A percentile compares a stretch with the other conserved stretches of the same genome.
phyloP scores from a whole-genome alignment of 1,284 basidiomycete genomes.

The Cystobasidium slooffiae region DNA sequence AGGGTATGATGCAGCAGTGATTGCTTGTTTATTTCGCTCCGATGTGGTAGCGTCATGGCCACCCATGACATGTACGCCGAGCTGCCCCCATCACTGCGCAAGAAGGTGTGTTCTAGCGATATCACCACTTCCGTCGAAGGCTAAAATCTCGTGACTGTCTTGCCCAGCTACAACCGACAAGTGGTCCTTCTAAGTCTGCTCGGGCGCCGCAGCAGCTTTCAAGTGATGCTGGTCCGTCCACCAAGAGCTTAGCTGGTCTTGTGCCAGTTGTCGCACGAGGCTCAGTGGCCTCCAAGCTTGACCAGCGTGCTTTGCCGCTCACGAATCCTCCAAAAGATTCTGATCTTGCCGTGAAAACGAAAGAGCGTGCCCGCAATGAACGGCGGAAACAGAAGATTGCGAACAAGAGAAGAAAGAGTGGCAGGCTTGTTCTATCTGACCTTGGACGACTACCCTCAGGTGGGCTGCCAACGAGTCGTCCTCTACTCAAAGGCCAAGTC shows the following conservation, averaged over 20 bases:
- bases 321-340: slow-evolving; percentile 38
- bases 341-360: slow-evolving; percentile 9
- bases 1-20: not conserved
- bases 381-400: slow-evolving; percentile 26
- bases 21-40: not conserved
- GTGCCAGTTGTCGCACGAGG: slow-evolving; percentile 24
- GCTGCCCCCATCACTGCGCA: slow-evolving; percentile 39
- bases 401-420: not conserved
- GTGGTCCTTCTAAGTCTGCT: not conserved
- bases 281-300: slow-evolving; percentile 23
- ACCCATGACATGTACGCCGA: slow-evolving; percentile 20
- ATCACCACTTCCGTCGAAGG: not conserved
- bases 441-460: not conserved
- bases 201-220: not conserved
- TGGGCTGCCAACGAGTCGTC: slow-evolving; percentile 14
- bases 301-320: slow-evolving; percentile 19
- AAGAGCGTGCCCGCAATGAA: slow-evolving; percentile 1
- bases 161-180: slow-evolving; percentile 1
- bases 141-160: not conserved
- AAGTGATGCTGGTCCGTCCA: not conserved
- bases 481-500: slow-evolving; percentile 45
- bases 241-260: slow-evolving; percentile 21
- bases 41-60: not conserved
- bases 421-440: slow-evolving; percentile 14
- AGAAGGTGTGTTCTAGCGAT: not conserved